Percentiles rank a stretch among this genome's conserved stretches.
Evolutionary conservation across 257 asterid genomes (phyloP).

Genomic region (Catharanthus roseus): DNA sequence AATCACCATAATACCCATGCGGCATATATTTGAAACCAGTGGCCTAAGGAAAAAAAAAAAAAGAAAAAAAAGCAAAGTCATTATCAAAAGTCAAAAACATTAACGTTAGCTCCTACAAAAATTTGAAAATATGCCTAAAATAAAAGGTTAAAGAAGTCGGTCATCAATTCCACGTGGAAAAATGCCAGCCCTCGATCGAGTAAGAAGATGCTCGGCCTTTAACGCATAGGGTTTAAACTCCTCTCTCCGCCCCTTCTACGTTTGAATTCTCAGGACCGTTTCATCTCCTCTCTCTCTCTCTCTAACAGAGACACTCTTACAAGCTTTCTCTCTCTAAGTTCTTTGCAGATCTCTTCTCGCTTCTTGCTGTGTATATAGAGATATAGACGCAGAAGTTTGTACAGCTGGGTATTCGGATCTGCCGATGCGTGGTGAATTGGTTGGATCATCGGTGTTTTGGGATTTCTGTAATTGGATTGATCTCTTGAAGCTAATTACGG

Average conservation of each 20-base stretch:
- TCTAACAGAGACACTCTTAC: neutral
- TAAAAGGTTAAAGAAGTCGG: neutral
- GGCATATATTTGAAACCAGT: too few relatives aligned
- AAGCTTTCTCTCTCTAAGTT: constrained; percentile 12
- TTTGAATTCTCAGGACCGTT: constrained; percentile 55
- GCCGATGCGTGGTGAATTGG: constrained; percentile 16
- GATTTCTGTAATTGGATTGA: constrained; percentile 1
- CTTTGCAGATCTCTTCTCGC: constrained; percentile 21
- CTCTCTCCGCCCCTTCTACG: constrained; percentile 25
- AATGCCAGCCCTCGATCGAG: constrained; percentile 13
- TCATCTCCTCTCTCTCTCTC: constrained; percentile 19
- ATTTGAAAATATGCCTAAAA: constrained; percentile 14
- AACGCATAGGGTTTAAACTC: constrained; percentile 26
- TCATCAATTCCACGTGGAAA: constrained; percentile 22
- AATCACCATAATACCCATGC: too few relatives aligned
- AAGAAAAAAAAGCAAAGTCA: neutral
- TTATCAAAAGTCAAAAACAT: constrained; percentile 1
- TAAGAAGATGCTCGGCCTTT: neutral
- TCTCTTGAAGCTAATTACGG: constrained; percentile 21
- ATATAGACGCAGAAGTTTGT: neutral
- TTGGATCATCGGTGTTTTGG: constrained; percentile 13
- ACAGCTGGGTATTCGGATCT: constrained; percentile 19
- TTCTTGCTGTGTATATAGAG: constrained; percentile 18
- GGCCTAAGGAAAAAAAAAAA: too few relatives aligned
- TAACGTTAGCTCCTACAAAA: constrained; percentile 10